Conservation (phyloP, 192 early-diverging fungal genomes). For the Phycomyces blakesleeanus region DNA sequence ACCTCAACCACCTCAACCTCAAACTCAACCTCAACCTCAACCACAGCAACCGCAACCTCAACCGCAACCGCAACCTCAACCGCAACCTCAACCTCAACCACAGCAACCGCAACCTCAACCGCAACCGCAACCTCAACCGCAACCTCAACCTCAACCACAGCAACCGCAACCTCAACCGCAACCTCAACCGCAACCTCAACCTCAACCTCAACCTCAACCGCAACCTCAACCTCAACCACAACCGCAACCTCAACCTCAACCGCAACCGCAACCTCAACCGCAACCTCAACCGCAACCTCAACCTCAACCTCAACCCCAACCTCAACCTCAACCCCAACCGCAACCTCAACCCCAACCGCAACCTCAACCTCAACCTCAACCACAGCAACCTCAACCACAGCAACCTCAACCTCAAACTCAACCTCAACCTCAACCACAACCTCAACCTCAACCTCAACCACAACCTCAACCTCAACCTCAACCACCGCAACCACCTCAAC, state of each 20-base stretch:
- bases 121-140: neutral
- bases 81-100: neutral
- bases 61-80: constrained; percentile 8
- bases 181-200: neutral
- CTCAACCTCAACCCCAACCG: too few species aligned
- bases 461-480: neutral
- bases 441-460: neutral
- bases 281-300: too few species aligned
- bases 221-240: too few species aligned
- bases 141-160: neutral
- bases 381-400: too few species aligned
- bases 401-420: too few species aligned
- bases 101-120: neutral
- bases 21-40: too few species aligned
- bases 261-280: too few species aligned
- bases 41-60: neutral
- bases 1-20: neutral
- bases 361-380: too few species aligned
- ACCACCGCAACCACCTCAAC: neutral
- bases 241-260: too few species aligned
- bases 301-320: too few species aligned
- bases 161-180: neutral
- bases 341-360: too few species aligned
- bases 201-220: too few species aligned
- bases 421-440: neutral